Base-by-base conservation (phyloP, 1,139 yeast genomes). In the Magnusiomyces paraingens region DNA sequence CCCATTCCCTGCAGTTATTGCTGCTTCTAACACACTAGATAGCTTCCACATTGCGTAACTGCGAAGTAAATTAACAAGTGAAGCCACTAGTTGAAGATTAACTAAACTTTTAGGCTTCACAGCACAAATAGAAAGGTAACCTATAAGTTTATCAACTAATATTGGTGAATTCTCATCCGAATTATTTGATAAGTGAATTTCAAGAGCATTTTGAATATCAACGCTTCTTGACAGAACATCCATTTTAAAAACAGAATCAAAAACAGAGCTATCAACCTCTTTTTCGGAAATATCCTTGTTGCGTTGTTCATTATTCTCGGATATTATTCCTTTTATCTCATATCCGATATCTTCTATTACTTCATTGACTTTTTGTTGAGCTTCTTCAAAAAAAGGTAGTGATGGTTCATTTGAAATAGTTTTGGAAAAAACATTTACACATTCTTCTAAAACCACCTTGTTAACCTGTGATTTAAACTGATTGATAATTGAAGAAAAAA, bases 11-110 rank as follows among this genome's bases (percentile, higher is more conserved):
- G 45, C 53, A 15, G 21, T 39, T 10, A 45, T 46, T 12, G 56
- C 55, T 17, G 49, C 50, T 20, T 45, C 51, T 11, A 53, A 46
- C 10, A 58, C 55, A 26, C 55, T 51, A 15, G 61, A 59, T 21
- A 61, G 49, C 45, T 61, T 62, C 61, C 63, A 62, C 43, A 62
- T 57, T 32, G 58, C 54, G 47, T 61, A 61, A 47, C 57, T 59
- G 17, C 63, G 58, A 4, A 62, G 52, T 8, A 62, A 18, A 36
- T 53, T 57, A n/a, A 58, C 46, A 11, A 52, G 46, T 2, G 55
- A 49, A 14, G 32, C 40, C 2, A 53, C 56, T 17, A 59, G 51
- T 12, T 52, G 38, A 11, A 52, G 46, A 26, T 48, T 51, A 3
- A 50, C 26, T 12, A 39, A 15, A 43, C 46, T 51, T n/a, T 35